Percentiles rank a stretch among this genome's conserved stretches.
These are phyloP conservation scores for Tanacetum coccineum DNA, from an alignment of 129 eudicot genomes.

Conservation along the genomic window DNA sequence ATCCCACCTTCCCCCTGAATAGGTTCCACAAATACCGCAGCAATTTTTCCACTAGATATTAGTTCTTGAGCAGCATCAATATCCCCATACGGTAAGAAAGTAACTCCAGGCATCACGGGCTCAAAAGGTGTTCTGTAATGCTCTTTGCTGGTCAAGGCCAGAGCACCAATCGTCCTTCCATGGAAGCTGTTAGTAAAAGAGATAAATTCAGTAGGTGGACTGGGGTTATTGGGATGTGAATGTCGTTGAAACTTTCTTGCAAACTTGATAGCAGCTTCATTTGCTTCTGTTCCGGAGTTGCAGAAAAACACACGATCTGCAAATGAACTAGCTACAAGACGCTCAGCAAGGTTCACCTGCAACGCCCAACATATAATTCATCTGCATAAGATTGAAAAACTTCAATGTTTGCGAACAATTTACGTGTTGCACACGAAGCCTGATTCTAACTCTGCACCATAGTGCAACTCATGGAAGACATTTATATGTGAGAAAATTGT, in stretches of 20 bases:
- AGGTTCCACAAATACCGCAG: slow-evolving; percentile 91
- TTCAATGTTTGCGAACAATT: background rate
- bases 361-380: background rate
- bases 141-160: slow-evolving; percentile 91
- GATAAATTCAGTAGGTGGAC: slow-evolving; percentile 64
- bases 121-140: slow-evolving; percentile 82
- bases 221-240: slow-evolving; percentile 37
- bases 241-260: slow-evolving; percentile 72
- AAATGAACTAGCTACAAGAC: slow-evolving; percentile 65
- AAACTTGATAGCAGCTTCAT: slow-evolving; percentile 90
- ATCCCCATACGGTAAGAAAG: slow-evolving; percentile 70
- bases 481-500: too few species aligned
- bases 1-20: slow-evolving; percentile 97
- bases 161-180: slow-evolving; percentile 92
- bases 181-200: slow-evolving; percentile 76
- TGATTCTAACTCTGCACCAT: too few species aligned
- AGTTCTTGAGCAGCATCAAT: slow-evolving; percentile 47
- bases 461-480: too few species aligned
- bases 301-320: slow-evolving; percentile 86
- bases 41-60: slow-evolving; percentile 62
- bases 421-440: background rate
- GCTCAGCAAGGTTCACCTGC: slow-evolving; percentile 86
- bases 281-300: slow-evolving; percentile 91
- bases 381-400: slow-evolving; percentile 1
- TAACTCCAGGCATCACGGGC: slow-evolving; percentile 92